Evolutionary conservation across 805 yeast species (phyloP).

Genomic region (Huiozyma sinensis): DNA sequence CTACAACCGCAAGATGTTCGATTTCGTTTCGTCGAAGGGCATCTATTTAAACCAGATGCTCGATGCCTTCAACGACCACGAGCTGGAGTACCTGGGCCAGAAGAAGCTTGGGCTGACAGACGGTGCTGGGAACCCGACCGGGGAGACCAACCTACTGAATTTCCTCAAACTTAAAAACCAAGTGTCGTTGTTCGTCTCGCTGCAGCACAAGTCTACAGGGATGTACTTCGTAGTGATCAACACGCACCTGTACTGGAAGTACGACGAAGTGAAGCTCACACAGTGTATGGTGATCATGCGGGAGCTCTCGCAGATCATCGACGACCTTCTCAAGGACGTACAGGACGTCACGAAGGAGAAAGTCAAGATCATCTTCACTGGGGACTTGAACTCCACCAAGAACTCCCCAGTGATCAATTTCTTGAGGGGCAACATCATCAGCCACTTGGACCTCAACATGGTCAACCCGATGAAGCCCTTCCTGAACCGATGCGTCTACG

Average conservation of each 20-base stretch:
- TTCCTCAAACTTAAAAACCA: conserved; percentile 41
- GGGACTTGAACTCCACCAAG: conserved; percentile 47
- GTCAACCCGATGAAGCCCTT: conserved; percentile 26
- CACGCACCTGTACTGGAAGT: conserved; percentile 54
- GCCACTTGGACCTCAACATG: conserved; percentile 20
- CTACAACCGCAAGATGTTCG: conserved; percentile 39
- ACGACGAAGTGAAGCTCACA: conserved; percentile 42
- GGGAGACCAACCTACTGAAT: conserved; percentile 18
- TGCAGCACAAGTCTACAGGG: conserved; percentile 34
- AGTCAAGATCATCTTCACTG: conserved; percentile 37
- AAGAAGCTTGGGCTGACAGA: conserved; percentile 19
- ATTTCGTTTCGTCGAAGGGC: conserved; percentile 27
- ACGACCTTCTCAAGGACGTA: conserved; percentile 13
- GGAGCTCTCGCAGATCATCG: conserved; percentile 23
- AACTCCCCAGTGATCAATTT: conserved; percentile 40
- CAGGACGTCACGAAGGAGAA: conserved; percentile 12
- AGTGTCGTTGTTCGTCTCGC: conserved; percentile 42
- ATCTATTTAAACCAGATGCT: conserved; percentile 27
- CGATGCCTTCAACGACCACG: conserved; percentile 21
- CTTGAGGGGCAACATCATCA: conserved; percentile 27
- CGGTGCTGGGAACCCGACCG: conserved; percentile 22
- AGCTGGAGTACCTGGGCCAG: conserved; percentile 17
- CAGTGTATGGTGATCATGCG: conserved; percentile 40
- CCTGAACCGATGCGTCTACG: conserved; percentile 25
- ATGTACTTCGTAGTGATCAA: conserved; percentile 39